Conservation (phyloP, 2,329 filamentous ascomycete genomes). For the Calycina herbarum region DNA sequence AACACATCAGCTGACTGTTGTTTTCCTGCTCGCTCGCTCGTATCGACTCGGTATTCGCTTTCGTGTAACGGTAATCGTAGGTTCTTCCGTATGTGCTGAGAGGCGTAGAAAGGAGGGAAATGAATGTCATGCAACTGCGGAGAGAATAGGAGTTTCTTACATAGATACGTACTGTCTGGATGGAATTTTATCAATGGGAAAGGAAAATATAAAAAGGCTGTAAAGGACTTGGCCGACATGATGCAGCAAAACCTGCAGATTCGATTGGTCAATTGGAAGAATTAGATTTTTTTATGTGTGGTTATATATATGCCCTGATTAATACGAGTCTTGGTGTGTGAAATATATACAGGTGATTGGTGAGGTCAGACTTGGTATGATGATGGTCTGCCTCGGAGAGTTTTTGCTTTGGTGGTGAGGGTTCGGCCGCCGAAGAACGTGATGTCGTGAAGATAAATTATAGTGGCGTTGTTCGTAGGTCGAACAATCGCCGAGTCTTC, state of each 20-base stretch:
- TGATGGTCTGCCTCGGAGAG: not conserved
- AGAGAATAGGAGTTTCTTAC: not conserved
- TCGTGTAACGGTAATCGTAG: not conserved
- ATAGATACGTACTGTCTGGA: not conserved
- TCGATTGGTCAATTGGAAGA: slow-evolving; percentile 1
- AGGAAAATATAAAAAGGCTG: not conserved
- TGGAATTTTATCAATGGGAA: not conserved
- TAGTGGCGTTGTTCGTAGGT: not conserved
- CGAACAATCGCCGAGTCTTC: not conserved
- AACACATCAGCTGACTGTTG: slow-evolving; percentile 2
- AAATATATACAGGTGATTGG: slow-evolving; percentile 1
- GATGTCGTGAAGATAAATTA: not conserved
- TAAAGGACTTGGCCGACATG: not conserved
- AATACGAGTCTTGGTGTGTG: not conserved
- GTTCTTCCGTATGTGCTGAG: not conserved
- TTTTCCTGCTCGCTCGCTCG: not conserved
- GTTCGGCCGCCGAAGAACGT: not conserved
- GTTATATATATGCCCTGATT: not conserved
- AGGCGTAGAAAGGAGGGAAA: not conserved
- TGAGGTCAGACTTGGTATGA: not conserved
- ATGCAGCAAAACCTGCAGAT: not conserved
- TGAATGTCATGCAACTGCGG: not conserved
- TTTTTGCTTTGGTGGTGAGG: too few relatives aligned
- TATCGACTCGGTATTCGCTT: not conserved
- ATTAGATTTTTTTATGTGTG: not conserved